Base-by-base conservation (phyloP, 2,329 filamentous ascomycete species). In the Chaetomium sp. region DNA sequence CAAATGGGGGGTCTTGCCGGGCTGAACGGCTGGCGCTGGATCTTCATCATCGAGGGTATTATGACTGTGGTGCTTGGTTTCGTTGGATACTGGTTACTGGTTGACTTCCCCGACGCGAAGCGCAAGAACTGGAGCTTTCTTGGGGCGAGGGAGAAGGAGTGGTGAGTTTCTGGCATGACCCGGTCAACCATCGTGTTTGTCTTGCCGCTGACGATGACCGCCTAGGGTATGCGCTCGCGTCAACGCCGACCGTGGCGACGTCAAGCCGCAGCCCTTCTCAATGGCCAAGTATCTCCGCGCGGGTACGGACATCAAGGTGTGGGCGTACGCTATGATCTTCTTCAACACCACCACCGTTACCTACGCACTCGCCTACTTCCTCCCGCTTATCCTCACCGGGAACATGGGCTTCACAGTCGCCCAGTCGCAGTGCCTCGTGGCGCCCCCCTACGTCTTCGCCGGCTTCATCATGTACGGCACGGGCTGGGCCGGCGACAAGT, bases 301-400 rank as follows among this genome's bases (percentile, higher is more conserved):
- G 25, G 82, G 79, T 0, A 65, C 72, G 2, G 83, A 88, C 76
- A 81, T 78, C 78, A 85, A 85, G 74, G 78, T 89, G 64, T 90
- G 87, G 87, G 81, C 75, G 0, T 89, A 87, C 70, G 85, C 82
- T 62, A 70, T 87, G 69, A 80, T 88, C 70, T 85, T 84, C 73
- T 86, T 87, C 78, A 86, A 85, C 75, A 85, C 85, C 1, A 92
- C 90, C 0, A 90, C 90, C 12, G 84, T 91, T 58, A 83, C 84
- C 1, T 95, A 95, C 74, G 87, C 90, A 0, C 83, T 95, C 9
- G 89, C 90, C 2, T 94, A 90, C 75, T 94, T 93, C 73, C 78
- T 93, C 4, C 91, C 91, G 7, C 85, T 93, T 71, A 91, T 95
- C 70, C 85, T 96, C 16, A 76, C 79, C 57, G 71, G 71, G 42